phyloP scores from a whole-genome alignment of 768 basidiomycete species.

The Rhodotorula kratochvilovae region DNA sequence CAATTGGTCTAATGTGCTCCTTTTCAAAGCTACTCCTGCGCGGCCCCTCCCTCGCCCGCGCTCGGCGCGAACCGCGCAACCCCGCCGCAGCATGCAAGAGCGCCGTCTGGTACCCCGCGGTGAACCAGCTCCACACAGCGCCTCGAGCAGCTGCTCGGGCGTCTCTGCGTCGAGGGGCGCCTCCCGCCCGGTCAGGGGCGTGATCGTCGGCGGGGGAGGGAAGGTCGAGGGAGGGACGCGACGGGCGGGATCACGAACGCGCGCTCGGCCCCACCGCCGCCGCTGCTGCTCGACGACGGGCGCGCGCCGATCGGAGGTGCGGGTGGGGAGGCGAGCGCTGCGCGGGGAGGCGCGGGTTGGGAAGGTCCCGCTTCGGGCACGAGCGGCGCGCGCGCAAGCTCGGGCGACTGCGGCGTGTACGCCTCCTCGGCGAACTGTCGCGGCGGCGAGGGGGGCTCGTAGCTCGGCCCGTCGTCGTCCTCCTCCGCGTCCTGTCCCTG shows the following conservation, averaged over 20 bases:
- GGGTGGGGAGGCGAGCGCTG: too few species aligned
- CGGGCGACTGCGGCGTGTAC: too few species aligned
- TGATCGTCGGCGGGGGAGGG: slow-evolving; percentile 26
- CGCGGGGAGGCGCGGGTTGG: too few species aligned
- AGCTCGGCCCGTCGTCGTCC: neutral
- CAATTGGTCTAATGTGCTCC: neutral
- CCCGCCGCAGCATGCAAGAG: slow-evolving; percentile 32
- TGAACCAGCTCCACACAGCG: slow-evolving; percentile 32
- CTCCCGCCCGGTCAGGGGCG: slow-evolving; percentile 20
- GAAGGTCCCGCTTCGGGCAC: too few species aligned
- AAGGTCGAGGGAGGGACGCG: neutral
- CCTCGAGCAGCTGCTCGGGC: slow-evolving; percentile 17
- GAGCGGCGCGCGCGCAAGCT: too few species aligned
- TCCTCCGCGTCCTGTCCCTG: neutral
- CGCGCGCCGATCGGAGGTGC: neutral
- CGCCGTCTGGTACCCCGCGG: slow-evolving; percentile 32
- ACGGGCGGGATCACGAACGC: slow-evolving; percentile 2
- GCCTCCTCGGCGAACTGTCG: too few species aligned
- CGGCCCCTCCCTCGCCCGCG: neutral
- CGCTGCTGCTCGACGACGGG: neutral
- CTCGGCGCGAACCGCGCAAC: slow-evolving; percentile 26
- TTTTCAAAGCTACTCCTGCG: neutral
- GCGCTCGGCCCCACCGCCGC: neutral
- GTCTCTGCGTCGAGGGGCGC: slow-evolving; percentile 17
- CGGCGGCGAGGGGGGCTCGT: neutral